These are phyloP conservation scores for Phylloporus sp. DNA, from an alignment of 768 basidiomycete genomes.

Conservation along the genomic window DNA sequence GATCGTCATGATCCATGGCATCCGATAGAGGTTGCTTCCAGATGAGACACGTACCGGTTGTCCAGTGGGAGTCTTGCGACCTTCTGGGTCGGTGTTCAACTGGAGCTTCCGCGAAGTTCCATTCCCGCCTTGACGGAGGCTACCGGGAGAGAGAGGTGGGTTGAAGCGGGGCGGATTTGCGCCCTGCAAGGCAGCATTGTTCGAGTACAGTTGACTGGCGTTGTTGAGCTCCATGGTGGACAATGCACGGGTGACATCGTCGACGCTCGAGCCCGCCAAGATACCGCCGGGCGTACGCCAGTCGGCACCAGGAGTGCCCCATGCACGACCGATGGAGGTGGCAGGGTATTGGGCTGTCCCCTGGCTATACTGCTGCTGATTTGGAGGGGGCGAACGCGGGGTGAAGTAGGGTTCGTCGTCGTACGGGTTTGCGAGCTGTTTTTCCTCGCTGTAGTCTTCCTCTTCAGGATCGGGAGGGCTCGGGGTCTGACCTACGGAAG, in stretches of 20 bases:
- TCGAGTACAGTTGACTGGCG: slow-evolving; percentile 25
- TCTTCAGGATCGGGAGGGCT: slow-evolving; percentile 48
- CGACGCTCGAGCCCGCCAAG: slow-evolving; percentile 41
- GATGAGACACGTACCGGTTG: slow-evolving; percentile 50
- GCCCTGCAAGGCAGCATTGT: slow-evolving; percentile 31
- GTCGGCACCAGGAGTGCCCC: slow-evolving; percentile 53
- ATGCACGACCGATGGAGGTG: slow-evolving; percentile 60
- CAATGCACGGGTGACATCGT: slow-evolving; percentile 73
- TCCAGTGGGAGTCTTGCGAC: slow-evolving; percentile 54
- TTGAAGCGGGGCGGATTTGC: slow-evolving; percentile 69
- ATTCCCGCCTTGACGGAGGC: slow-evolving; percentile 36
- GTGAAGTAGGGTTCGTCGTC: slow-evolving; percentile 56
- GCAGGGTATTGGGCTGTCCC: slow-evolving; percentile 40
- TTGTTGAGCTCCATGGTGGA: slow-evolving; percentile 59
- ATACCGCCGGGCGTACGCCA: slow-evolving; percentile 48
- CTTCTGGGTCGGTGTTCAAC: slow-evolving; percentile 59
- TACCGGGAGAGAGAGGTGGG: slow-evolving; percentile 37
- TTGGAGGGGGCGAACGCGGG: slow-evolving; percentile 36
- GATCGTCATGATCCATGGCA: slow-evolving; percentile 29
- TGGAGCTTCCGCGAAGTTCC: slow-evolving; percentile 46
- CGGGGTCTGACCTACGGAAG: slow-evolving; percentile 33
- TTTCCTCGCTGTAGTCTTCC: slow-evolving; percentile 51
- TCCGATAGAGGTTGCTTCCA: slow-evolving; percentile 35
- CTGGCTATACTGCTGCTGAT: slow-evolving; percentile 39
- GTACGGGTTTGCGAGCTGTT: slow-evolving; percentile 36